A percentile compares a stretch with the other conserved stretches of the same genome.
Evolutionary conservation across 139 green algal genomes (phyloP).

Genomic region (Desmodesmus armatus): DNA sequence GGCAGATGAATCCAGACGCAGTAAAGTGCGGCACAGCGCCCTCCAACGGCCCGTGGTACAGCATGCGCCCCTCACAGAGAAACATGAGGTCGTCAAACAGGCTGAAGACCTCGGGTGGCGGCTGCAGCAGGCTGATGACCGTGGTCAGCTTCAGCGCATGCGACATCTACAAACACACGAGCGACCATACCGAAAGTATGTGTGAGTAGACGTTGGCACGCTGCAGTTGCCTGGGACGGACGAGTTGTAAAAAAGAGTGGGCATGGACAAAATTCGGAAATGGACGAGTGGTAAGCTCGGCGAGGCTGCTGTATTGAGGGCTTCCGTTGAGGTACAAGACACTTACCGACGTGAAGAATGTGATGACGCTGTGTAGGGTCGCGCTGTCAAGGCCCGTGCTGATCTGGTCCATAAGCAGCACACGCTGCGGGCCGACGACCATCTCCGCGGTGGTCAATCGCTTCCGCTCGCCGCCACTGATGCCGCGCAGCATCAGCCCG

Average conservation of each 20-base stretch:
- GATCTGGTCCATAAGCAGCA: slow-evolving; percentile 77
- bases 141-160: slow-evolving; percentile 60
- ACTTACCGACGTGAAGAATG: slow-evolving; percentile 39
- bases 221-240: not conserved
- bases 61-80: slow-evolving; percentile 61
- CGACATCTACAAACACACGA: slow-evolving; percentile 30
- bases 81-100: slow-evolving; percentile 80
- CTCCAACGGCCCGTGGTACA: slow-evolving; percentile 77
- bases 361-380: slow-evolving; percentile 81
- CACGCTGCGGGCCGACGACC: slow-evolving; percentile 64
- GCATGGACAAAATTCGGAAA: not conserved
- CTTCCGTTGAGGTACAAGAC: not conserved
- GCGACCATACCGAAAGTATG: not conserved
- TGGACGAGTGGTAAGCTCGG: not conserved
- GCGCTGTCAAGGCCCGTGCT: slow-evolving; percentile 68
- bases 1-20: slow-evolving; percentile 74
- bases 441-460: slow-evolving; percentile 83
- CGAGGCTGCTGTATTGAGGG: too few relatives aligned
- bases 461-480: slow-evolving; percentile 67
- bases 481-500: slow-evolving; percentile 33
- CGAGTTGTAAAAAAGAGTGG: not conserved
- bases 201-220: not conserved
- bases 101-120: slow-evolving; percentile 78
- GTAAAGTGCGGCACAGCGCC: slow-evolving; percentile 68
- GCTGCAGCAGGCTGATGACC: slow-evolving; percentile 88